Evolutionary conservation across 805 yeast genomes (phyloP).

Genomic region (Suhomyces kilbournensis): DNA sequence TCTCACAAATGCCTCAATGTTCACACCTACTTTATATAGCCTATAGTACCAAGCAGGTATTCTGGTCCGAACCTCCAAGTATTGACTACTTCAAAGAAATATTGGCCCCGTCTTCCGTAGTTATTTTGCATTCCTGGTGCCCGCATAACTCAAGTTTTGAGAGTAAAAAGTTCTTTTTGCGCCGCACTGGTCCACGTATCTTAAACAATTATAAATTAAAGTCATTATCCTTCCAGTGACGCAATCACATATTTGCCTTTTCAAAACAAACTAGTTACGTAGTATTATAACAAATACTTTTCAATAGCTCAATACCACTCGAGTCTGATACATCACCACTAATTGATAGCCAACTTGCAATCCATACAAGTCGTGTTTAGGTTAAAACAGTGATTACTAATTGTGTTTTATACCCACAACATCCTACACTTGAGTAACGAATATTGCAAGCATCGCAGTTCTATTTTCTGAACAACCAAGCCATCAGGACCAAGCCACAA

Average conservation of each 20-base stretch:
- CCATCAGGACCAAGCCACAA: neutral
- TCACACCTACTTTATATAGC: neutral
- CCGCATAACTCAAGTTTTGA: neutral
- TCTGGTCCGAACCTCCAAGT: neutral
- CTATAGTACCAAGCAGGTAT: neutral
- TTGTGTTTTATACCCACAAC: neutral
- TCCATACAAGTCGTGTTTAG: neutral
- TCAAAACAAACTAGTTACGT: neutral
- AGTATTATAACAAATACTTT: neutral
- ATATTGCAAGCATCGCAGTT: neutral
- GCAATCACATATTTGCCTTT: neutral
- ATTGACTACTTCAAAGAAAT: neutral
- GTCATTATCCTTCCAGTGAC: neutral
- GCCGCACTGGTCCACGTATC: neutral
- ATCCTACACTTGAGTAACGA: neutral
- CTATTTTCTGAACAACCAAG: neutral
- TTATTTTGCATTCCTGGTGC: neutral
- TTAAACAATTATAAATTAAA: neutral
- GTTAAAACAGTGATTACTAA: neutral
- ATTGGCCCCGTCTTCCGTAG: neutral
- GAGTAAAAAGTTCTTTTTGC: neutral
- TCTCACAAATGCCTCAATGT: neutral
- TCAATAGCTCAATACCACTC: neutral
- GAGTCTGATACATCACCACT: neutral
- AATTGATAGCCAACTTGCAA: neutral